Percentiles rank a stretch among this genome's conserved stretches.
Conservation (phyloP, 2,329 filamentous ascomycete genomes). For the Claviceps pazoutovae region DNA sequence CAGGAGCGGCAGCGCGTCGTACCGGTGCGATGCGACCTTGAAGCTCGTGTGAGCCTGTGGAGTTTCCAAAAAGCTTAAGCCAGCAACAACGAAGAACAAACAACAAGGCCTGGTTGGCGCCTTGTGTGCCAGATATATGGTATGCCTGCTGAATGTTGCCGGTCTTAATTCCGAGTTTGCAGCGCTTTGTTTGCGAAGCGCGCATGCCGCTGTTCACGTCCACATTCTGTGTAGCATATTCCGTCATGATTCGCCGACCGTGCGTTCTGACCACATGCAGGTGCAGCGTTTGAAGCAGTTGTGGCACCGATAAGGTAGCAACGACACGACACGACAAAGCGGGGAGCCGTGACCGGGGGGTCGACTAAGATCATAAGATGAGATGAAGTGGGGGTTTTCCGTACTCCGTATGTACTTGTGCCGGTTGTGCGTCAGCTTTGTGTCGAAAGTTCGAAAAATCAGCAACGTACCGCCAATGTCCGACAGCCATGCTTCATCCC, state of each 20-base stretch:
- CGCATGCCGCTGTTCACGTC: not conserved
- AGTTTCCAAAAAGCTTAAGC: too few relatives aligned
- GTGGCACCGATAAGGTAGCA: not conserved
- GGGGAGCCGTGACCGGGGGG: not conserved
- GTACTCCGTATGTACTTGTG: too few relatives aligned
- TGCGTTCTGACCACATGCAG: not conserved
- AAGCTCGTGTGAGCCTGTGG: too few relatives aligned
- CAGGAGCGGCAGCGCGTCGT: too few relatives aligned
- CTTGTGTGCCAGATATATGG: not conserved
- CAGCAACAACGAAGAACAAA: too few relatives aligned
- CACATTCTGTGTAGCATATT: not conserved
- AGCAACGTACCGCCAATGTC: too few relatives aligned
- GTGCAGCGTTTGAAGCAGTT: not conserved
- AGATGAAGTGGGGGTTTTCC: too few relatives aligned
- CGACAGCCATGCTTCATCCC: too few relatives aligned
- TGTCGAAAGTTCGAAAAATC: too few relatives aligned
- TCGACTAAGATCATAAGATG: not conserved
- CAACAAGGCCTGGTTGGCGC: too few relatives aligned
- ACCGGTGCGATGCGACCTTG: too few relatives aligned
- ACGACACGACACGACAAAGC: not conserved
- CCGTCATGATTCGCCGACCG: not conserved
- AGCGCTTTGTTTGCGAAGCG: not conserved
- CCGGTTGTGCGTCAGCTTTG: too few relatives aligned
- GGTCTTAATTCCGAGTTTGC: not conserved
- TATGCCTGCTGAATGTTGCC: not conserved